phyloP scores from a whole-genome alignment of 495 filamentous ascomycete genomes.

The Oleoguttula mirabilis region DNA sequence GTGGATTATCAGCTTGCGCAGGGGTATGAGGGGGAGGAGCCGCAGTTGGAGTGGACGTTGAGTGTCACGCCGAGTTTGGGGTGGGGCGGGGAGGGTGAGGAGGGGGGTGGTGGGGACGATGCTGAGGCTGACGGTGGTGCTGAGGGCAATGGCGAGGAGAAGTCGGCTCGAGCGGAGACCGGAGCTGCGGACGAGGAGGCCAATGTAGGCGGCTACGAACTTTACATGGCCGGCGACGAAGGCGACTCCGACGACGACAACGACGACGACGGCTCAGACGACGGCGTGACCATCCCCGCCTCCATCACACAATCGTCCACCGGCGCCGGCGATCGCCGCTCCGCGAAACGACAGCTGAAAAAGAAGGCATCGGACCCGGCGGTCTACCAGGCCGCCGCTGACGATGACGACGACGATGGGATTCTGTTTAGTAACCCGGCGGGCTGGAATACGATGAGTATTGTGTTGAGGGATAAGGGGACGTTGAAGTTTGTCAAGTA shows the following conservation, averaged over 20 bases:
- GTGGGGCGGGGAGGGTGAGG: slow-evolving; percentile 59
- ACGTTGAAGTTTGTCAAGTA: slow-evolving; percentile 94
- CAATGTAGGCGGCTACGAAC: slow-evolving; percentile 70
- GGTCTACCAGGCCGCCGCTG: slow-evolving; percentile 52
- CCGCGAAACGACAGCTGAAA: slow-evolving; percentile 3
- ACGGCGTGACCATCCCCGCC: slow-evolving; percentile 19
- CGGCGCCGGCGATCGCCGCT: slow-evolving; percentile 26
- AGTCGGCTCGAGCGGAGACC: background rate
- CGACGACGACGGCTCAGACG: slow-evolving; percentile 19
- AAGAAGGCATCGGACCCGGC: slow-evolving; percentile 45
- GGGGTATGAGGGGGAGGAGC: slow-evolving; percentile 58
- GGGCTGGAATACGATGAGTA: slow-evolving; percentile 75
- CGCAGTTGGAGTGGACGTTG: slow-evolving; percentile 77
- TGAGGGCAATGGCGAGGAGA: slow-evolving; percentile 2
- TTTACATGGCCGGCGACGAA: slow-evolving; percentile 84
- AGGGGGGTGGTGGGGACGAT: slow-evolving; percentile 23
- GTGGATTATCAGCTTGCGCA: slow-evolving; percentile 89
- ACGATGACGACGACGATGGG: slow-evolving; percentile 73
- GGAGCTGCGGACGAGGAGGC: slow-evolving; percentile 35
- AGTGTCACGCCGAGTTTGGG: slow-evolving; percentile 68
- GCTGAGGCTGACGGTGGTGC: slow-evolving; percentile 24
- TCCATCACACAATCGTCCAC: slow-evolving; percentile 18
- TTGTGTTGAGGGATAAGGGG: slow-evolving; percentile 79
- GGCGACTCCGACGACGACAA: slow-evolving; percentile 58
- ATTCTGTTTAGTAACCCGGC: slow-evolving; percentile 83